These are phyloP conservation scores for Alternaria postmessia DNA, from an alignment of 2,329 filamentous ascomycete genomes.

Conservation along the genomic window DNA sequence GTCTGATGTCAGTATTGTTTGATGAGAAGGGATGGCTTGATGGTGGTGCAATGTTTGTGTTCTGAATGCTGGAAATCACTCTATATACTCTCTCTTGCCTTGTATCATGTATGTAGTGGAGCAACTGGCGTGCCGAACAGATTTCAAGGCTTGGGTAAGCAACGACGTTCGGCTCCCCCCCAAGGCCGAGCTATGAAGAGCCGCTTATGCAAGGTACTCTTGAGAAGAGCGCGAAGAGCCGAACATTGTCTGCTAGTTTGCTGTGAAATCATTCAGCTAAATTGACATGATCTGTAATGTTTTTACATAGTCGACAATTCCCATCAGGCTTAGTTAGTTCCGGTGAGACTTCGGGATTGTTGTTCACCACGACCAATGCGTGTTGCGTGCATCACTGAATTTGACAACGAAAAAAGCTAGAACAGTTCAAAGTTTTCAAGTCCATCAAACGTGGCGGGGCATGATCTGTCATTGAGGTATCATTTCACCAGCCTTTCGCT, in stretches of 20 bases:
- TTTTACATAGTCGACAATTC: neutral
- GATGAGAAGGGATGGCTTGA: neutral
- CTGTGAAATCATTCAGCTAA: neutral
- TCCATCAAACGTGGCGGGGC: constrained; percentile 35
- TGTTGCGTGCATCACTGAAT: neutral
- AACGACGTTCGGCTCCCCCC: constrained; percentile 16
- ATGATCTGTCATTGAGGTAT: constrained; percentile 48
- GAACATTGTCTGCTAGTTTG: neutral
- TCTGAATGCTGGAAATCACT: neutral
- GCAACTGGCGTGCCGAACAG: neutral
- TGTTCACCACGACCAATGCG: too few species aligned
- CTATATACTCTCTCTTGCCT: neutral
- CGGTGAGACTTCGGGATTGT: neutral
- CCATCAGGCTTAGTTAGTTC: neutral
- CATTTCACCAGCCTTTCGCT: constrained; percentile 48
- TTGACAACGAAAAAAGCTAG: neutral
- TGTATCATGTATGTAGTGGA: neutral
- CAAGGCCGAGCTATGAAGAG: constrained; percentile 6
- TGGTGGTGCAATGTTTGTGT: neutral
- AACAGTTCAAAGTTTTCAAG: neutral
- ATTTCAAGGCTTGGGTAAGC: neutral
- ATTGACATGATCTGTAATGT: neutral
- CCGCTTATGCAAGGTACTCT: constrained; percentile 10
- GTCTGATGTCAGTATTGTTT: neutral
- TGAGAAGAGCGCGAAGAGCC: constrained; percentile 1